Conservation (phyloP, 2,329 filamentous ascomycete species). For the Ophidiomyces ophidiicola region DNA sequence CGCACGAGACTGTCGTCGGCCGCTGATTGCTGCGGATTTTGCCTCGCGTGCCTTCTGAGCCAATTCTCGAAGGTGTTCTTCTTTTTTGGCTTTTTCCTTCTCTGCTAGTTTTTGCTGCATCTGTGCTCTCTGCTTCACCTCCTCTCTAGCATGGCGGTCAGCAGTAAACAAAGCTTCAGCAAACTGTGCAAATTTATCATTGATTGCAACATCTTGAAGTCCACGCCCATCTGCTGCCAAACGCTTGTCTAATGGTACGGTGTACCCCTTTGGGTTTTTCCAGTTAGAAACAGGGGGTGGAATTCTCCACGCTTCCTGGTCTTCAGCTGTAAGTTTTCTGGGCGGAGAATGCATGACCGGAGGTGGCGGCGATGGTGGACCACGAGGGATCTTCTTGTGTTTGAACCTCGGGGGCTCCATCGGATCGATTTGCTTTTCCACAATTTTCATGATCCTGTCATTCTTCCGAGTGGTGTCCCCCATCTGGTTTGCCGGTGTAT, state of each 20-base stretch:
- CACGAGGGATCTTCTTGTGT: conserved; percentile 93
- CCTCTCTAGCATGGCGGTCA: conserved; percentile 86
- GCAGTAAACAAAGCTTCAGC: conserved; percentile 89
- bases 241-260: conserved; percentile 87
- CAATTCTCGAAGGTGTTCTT: conserved; percentile 75
- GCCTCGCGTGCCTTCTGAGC: conserved; percentile 89
- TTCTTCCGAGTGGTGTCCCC: conserved; percentile 74
- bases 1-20: conserved; percentile 36
- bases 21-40: conserved; percentile 43
- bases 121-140: conserved; percentile 77
- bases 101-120: conserved; percentile 96
- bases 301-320: conserved; percentile 93
- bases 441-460: conserved; percentile 96
- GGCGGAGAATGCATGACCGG: conserved; percentile 93
- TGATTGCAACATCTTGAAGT: conserved; percentile 87
- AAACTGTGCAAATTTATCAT: conserved; percentile 96
- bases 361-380: conserved; percentile 81
- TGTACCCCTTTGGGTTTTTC: conserved; percentile 99
- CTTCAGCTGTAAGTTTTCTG: conserved; percentile 86
- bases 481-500: conserved; percentile 95
- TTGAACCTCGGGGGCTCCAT: conserved; percentile 98
- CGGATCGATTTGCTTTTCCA: conserved; percentile 82
- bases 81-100: conserved; percentile 90
- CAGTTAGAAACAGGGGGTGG: conserved; percentile 88
- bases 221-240: conserved; percentile 86